Conservation (phyloP, 164 flowering plant genomes). For the Paratinospora sagittata region DNA sequence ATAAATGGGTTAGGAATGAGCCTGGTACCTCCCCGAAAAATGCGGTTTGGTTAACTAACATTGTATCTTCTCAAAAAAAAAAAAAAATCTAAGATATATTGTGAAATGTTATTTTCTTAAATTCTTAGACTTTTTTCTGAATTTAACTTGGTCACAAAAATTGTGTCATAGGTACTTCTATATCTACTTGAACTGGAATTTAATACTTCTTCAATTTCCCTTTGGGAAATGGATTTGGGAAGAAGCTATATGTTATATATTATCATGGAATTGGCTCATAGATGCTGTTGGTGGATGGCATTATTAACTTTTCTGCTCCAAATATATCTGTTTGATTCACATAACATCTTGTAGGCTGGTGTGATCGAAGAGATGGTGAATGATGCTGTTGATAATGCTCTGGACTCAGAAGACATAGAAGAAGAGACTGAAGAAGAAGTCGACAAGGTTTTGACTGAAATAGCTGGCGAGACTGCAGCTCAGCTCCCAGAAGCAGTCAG, state of each 20-base stretch:
- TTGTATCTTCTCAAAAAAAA: background rate
- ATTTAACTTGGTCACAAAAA: no score
- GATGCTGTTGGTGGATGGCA: background rate
- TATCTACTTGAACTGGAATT: background rate
- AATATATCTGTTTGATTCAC: background rate
- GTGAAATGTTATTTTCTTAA: no score
- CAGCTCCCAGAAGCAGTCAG: slow-evolving; percentile 82
- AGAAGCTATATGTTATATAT: background rate
- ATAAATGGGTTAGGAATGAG: no score
- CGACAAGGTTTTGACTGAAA: slow-evolving; percentile 77
- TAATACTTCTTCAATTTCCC: background rate
- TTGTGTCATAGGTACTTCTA: background rate
- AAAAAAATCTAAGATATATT: no score
- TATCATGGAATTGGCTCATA: no score
- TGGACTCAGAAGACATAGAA: slow-evolving; percentile 89
- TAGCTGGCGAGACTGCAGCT: slow-evolving; percentile 80
- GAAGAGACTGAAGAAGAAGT: slow-evolving; percentile 96
- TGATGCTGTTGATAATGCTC: slow-evolving; percentile 75
- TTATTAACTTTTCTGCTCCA: background rate
- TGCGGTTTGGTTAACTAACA: no score
- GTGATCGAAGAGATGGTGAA: slow-evolving; percentile 91
- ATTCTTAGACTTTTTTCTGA: no score
- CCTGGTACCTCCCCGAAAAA: background rate
- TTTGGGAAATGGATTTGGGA: background rate
- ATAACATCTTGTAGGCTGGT: slow-evolving; percentile 43